phyloP scores from a whole-genome alignment of 768 basidiomycete genomes.

The Podaxis sp. region DNA sequence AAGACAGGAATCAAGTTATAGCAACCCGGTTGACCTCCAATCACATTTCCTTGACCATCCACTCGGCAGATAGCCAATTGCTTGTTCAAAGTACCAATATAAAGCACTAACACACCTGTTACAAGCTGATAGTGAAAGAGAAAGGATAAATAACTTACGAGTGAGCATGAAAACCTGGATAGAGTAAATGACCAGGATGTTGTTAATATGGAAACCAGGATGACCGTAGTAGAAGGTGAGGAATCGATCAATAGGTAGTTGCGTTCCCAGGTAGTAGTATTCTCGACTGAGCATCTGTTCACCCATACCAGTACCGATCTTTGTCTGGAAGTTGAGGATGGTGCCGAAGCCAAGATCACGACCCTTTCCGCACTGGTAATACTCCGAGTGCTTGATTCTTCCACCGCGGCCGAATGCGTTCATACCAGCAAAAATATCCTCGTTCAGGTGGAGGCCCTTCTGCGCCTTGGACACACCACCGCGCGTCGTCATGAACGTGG shows the following conservation, averaged over 20 bases:
- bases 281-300: slow-evolving; percentile 99
- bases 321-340: slow-evolving; percentile 99
- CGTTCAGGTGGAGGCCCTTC: slow-evolving; percentile 97
- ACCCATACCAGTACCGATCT: slow-evolving; percentile 99
- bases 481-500: slow-evolving; percentile 96
- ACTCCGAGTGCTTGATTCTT: slow-evolving; percentile 98
- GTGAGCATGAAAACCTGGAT: slow-evolving; percentile 98
- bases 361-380: slow-evolving; percentile 99
- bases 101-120: slow-evolving; percentile 59
- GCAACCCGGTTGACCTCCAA: slow-evolving; percentile 87
- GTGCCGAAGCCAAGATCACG: slow-evolving; percentile 99
- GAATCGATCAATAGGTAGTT: slow-evolving; percentile 97
- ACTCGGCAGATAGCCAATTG: slow-evolving; percentile 85
- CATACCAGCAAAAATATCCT: slow-evolving; percentile 99
- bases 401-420: slow-evolving; percentile 97
- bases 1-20: slow-evolving; percentile 97
- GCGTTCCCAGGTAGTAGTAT: slow-evolving; percentile 98
- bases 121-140: slow-evolving; percentile 12
- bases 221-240: slow-evolving; percentile 99
- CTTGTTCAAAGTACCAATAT: slow-evolving; percentile 95
- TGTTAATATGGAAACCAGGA: slow-evolving; percentile 99
- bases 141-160: slow-evolving; percentile 46
- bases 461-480: slow-evolving; percentile 99
- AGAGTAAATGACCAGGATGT: slow-evolving; percentile 97
- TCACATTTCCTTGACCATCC: slow-evolving; percentile 76